Evolutionary conservation across 768 basidiomycete genomes (phyloP), one percentile per base, ranked within the genome.

Genomic region (Naganishia onofrii): DNA sequence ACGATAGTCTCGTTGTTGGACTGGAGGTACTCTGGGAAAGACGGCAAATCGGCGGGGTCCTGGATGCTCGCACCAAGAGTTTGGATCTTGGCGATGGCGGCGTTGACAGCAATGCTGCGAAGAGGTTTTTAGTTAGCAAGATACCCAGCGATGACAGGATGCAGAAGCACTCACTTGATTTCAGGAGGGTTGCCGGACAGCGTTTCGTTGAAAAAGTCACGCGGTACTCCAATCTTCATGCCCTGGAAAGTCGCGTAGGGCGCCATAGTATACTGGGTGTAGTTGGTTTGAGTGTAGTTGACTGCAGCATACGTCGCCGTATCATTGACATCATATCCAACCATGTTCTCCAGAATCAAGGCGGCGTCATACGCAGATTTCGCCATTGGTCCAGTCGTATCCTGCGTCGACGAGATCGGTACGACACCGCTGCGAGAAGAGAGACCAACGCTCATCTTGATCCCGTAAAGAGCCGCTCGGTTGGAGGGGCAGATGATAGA

Each of bases 381-480:
- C 4, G 68, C 53, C 68, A 69, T 69, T 4, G 68, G 68, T 12
- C 68, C 68, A n/a, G 48, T 31, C 2, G 44, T 48, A 23, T 69
- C 68, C 19, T 32, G 36, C 3, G 68, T 48, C 6, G 56, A 60
- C 6, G 44, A 58, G 29, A 63, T 58, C 7, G 68, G 68, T 8
- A 69, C 38, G 31, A 53, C 28, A 5, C 68, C 68, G 23, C 29
- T 54, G 6, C 69, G 55, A 0, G 73, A 71, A 0, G 68, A 52
- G 13, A 77, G 60, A 1, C 75, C 76, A 3, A 73, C 57, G 21
- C 65, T 64, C 17, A 70, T 67, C 32, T 73, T 73, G 58, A 79
- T 73, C 19, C 72, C 69, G 42, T 73, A 79, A n/a, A 79, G 57
- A 5, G 75, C 76, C 1, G 76, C 76, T 29, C 74, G 56, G 38